Base-by-base conservation (phyloP, 768 basidiomycete genomes). In the Tylopilus intermedius region DNA sequence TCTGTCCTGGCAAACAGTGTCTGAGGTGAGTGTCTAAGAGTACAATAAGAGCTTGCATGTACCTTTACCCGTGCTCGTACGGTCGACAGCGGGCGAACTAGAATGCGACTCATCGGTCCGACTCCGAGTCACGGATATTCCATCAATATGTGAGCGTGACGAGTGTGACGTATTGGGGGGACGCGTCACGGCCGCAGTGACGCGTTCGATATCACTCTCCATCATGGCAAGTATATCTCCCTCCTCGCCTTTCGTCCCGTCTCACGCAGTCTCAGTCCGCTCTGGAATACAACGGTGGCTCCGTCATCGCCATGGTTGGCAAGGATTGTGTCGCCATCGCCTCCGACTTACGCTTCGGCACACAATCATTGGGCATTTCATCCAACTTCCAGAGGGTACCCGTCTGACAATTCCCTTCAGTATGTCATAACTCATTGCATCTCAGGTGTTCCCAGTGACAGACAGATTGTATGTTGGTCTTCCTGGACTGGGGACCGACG, bases 321-420 rank as follows among this genome's bases (percentile, higher is more conserved):
- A 97, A 98, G 74, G 88, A 93, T 62, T 99, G 96, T 70, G 96
- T 99, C 46, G 96, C 96, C 49, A 98, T 98, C 73, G 96, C 95
- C 26, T 92, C 88, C 49, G 96, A 99, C 74, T 67, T 95, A 60
- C 83, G 95, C 57, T 75, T 98, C 50, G 96, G 96, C 54, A 89
- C 86, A 58, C 87, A 93, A 67, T 81, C 89, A 6, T 69, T 94
- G 62, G 85, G 89, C 33, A 83, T 98, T 47, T 86, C 94, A 7
- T 81, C 85, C 45, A 89, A 98, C 73, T 98, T 95, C 69, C 88
- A 97, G 69, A 96, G 92, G 84, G 96, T 93, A 54, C 35, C n/a
- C 47, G 18, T 14, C 22, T 32, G 42, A 40, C 47, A n/a, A 60
- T 65, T 56, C 58, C 27, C 38, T 53, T 50, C 57, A 39, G 18